Base-by-base conservation (phyloP, 805 yeast species). In the Schwanniomyces sp. region DNA sequence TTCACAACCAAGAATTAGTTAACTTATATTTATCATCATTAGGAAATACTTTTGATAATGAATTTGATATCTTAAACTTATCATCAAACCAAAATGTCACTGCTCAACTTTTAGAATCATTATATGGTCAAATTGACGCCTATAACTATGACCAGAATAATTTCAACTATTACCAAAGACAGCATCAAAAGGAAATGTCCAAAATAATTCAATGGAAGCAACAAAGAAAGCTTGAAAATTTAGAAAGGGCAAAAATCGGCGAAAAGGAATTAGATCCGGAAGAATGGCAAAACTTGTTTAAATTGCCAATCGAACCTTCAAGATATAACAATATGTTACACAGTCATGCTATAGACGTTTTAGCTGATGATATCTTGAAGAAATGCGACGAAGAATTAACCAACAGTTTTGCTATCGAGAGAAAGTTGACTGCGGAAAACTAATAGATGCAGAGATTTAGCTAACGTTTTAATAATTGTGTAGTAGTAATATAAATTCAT, bases 91-190 rank as follows among this genome's bases (percentile, higher is more conserved):
- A 72, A 52, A 69, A 69, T 56, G 70, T 67, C 50, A 72, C 77
- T 40, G 68, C 75, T 16, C 76, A 74, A 56, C 69, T 74, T 52
- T 79, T 83, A 50, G 91, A 86, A 61, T 78, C 79, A 41, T 74
- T 87, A 54, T 77, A 81, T 61, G 84, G 81, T 51, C 80, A 88
- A 44, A 77, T 88, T 36, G 94, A 88, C 65, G 83, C 85, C 42
- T 83, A 81, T 71, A 85, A 84, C 70, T 84, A 84, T 64, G 91
- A 85, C 63, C 88, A 86, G 64, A 84, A 85, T 55, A 87, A 84
- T 69, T 84, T 85, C 75, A 85, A 86, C 74, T 87, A 85, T 69
- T 86, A 81, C 73, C 94, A 87, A 70, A 82, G 95, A 72, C 85
- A 81, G 57, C 74, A 81, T 50, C 79, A 83, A 41, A 79, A 90